These are phyloP conservation scores for Striga hermonthica DNA, from an alignment of 305 asterid genomes.

Conservation along the genomic window DNA sequence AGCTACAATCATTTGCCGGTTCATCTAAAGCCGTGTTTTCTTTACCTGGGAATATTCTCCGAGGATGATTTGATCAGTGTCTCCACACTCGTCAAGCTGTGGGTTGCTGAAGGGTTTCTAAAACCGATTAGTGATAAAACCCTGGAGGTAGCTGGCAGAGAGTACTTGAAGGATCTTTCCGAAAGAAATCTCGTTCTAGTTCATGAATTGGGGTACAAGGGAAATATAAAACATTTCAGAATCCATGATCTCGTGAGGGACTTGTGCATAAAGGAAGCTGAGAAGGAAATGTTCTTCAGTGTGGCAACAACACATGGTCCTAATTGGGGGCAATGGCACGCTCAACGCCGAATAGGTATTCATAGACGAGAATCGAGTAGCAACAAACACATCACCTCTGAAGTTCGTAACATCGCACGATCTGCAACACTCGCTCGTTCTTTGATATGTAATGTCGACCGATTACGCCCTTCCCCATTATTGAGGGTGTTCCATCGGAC, in stretches of 20 bases:
- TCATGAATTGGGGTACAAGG: background rate
- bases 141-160: background rate
- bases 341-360: background rate
- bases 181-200: background rate
- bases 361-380: background rate
- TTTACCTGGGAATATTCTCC: background rate
- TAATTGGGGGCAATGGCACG: background rate
- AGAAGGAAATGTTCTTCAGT: background rate
- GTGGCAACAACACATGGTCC: background rate
- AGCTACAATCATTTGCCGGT: background rate
- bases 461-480: background rate
- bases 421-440: background rate
- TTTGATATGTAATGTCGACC: background rate
- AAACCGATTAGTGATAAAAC: background rate
- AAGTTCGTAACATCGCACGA: background rate
- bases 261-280: slow-evolving; percentile 17
- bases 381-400: background rate
- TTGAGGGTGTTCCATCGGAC: background rate
- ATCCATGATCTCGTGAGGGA: slow-evolving; percentile 23
- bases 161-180: background rate
- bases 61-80: background rate
- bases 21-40: background rate
- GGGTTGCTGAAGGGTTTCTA: background rate
- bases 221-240: background rate
- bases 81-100: background rate